phyloP scores from a whole-genome alignment of 768 basidiomycete species.

The Trametes punicea region DNA sequence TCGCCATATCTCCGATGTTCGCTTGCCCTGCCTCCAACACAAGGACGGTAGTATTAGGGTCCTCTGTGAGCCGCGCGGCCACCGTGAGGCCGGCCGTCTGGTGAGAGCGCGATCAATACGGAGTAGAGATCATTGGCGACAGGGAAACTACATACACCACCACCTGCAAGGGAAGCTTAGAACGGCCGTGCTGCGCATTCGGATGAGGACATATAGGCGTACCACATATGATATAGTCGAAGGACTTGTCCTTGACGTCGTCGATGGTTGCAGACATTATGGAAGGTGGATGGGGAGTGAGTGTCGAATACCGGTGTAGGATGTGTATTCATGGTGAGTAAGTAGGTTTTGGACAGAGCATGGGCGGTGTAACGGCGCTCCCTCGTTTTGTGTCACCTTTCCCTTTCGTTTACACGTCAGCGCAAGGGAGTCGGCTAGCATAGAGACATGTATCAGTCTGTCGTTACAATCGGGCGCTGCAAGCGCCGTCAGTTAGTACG shows the following conservation, averaged over 20 bases:
- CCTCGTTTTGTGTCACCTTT: no score
- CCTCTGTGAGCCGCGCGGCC: conserved; percentile 38
- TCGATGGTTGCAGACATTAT: conserved; percentile 17
- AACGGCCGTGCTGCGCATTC: no score
- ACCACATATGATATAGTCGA: conserved; percentile 23
- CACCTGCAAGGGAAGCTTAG: neutral
- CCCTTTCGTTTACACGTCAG: no score
- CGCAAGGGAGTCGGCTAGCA: no score
- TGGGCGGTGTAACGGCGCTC: no score
- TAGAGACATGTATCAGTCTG: no score
- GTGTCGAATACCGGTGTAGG: no score
- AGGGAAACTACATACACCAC: neutral
- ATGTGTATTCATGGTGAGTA: no score
- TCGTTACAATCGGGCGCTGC: no score
- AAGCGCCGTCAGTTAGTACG: no score
- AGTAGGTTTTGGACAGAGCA: no score
- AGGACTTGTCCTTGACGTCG: conserved; percentile 17
- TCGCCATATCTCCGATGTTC: conserved; percentile 15
- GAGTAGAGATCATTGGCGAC: neutral
- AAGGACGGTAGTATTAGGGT: conserved; percentile 33
- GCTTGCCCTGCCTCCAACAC: conserved; percentile 33
- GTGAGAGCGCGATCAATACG: neutral
- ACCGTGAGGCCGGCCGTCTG: conserved; percentile 36
- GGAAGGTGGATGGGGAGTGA: neutral
- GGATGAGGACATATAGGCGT: neutral